phyloP scores from a whole-genome alignment of 2,329 filamentous ascomycete genomes.

The Ascomycota sp. region DNA sequence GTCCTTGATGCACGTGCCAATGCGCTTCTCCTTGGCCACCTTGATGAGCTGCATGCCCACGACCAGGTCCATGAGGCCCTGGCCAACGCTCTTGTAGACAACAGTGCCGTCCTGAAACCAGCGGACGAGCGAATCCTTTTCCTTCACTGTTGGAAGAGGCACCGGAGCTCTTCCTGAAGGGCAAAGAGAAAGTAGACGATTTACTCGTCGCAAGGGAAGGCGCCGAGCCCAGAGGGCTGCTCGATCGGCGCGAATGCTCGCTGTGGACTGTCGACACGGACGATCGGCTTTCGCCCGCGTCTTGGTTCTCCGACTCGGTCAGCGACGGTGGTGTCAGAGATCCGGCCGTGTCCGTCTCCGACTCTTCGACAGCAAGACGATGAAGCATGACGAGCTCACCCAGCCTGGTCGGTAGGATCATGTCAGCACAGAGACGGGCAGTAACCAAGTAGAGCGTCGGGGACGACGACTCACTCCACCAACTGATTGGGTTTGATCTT shows the following conservation, averaged over 20 bases:
- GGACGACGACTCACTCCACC: slow-evolving; percentile 39
- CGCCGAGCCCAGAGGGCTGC: slow-evolving; percentile 13
- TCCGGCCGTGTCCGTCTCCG: slow-evolving; percentile 12
- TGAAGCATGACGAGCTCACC: slow-evolving; percentile 57
- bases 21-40: slow-evolving; percentile 30
- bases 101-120: slow-evolving; percentile 44
- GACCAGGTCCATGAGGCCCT: slow-evolving; percentile 46
- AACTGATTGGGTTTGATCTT: slow-evolving; percentile 53
- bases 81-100: slow-evolving; percentile 47
- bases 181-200: slow-evolving; percentile 10
- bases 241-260: slow-evolving; percentile 7
- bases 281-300: slow-evolving; percentile 12
- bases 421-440: background rate
- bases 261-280: slow-evolving; percentile 22
- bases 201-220: slow-evolving; percentile 11
- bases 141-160: slow-evolving; percentile 16
- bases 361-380: slow-evolving; percentile 20
- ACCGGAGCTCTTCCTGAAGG: slow-evolving; percentile 10
- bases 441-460: slow-evolving; percentile 4
- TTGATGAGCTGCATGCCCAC: slow-evolving; percentile 37
- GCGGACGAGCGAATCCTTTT: slow-evolving; percentile 25
- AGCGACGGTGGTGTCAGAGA: slow-evolving; percentile 7
- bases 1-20: slow-evolving; percentile 29
- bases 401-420: slow-evolving; percentile 21
- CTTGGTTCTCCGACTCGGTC: slow-evolving; percentile 6